phyloP scores from a whole-genome alignment of 2,329 filamentous ascomycete species.

The Trichoderma polysporum region DNA sequence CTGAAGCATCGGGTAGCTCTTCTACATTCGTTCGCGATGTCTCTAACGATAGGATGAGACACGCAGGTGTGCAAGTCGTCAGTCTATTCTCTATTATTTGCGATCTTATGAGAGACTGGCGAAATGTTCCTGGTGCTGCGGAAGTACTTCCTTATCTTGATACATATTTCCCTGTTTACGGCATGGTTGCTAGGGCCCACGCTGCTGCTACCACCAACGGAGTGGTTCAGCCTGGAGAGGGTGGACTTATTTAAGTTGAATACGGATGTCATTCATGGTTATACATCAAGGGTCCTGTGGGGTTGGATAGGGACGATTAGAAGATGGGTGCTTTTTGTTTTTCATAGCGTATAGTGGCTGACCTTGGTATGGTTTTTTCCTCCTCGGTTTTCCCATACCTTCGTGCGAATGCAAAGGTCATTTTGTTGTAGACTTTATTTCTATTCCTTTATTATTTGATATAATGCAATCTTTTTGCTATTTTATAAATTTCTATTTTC shows the following conservation, averaged over 20 bases:
- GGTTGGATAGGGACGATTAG: neutral
- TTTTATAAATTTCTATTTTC: neutral
- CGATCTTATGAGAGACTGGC: conserved; percentile 72
- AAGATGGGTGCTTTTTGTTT: neutral
- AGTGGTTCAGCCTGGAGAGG: conserved; percentile 6
- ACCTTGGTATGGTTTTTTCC: conserved; percentile 4
- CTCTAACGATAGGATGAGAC: conserved; percentile 65
- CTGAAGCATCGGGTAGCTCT: conserved; percentile 69
- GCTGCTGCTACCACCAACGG: conserved; percentile 11
- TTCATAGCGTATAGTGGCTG: neutral
- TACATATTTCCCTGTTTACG: conserved; percentile 64
- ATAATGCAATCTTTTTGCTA: neutral
- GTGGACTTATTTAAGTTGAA: neutral
- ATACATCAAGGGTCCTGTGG: neutral
- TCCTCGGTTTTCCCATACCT: neutral
- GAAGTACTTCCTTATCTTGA: conserved; percentile 65
- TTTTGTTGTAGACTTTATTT: neutral
- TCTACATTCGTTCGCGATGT: conserved; percentile 47
- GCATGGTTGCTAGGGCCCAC: conserved; percentile 53
- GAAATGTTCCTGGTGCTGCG: conserved; percentile 50
- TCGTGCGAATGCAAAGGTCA: conserved; percentile 2
- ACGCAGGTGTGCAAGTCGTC: conserved; percentile 64
- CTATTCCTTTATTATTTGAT: neutral
- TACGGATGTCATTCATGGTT: neutral
- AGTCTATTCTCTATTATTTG: conserved; percentile 62